A percentile compares a stretch with the other conserved stretches of the same genome.
phyloP scores from a whole-genome alignment of 495 filamentous ascomycete genomes.

The Cenococcum geophilum region DNA sequence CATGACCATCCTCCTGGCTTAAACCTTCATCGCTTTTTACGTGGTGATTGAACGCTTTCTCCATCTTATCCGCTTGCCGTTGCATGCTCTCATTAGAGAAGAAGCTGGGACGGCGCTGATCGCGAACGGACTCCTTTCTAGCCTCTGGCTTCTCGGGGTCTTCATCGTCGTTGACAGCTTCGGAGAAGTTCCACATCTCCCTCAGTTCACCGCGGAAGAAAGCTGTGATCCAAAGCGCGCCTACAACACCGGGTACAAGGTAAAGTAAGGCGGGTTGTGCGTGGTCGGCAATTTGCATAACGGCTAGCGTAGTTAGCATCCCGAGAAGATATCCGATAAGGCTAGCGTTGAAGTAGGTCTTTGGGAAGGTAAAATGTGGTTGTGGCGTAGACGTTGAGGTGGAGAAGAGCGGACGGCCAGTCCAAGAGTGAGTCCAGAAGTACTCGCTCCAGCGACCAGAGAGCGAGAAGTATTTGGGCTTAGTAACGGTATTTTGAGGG shows the following conservation, averaged over 20 bases:
- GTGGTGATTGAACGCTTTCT: conserved; percentile 16
- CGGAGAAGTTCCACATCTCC: conserved; percentile 76
- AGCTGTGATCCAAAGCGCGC: conserved; percentile 74
- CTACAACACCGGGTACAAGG: conserved; percentile 79
- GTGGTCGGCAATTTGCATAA: conserved; percentile 71
- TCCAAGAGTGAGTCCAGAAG: conserved; percentile 60
- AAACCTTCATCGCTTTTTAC: conserved; percentile 15
- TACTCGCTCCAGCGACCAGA: conserved; percentile 75
- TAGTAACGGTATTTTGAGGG: conserved; percentile 27
- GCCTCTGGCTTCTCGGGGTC: conserved; percentile 28
- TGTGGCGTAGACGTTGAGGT: conserved; percentile 36
- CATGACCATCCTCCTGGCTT: conserved; percentile 10
- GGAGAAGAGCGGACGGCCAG: conserved; percentile 21
- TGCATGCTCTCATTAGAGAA: conserved; percentile 28
- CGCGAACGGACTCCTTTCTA: conserved; percentile 9
- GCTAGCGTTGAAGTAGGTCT: conserved; percentile 79
- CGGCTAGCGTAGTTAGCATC: conserved; percentile 69
- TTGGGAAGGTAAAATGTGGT: conserved; percentile 54
- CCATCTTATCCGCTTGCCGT: conserved; percentile 21
- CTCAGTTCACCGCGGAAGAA: conserved; percentile 59
- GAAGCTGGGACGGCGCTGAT: conserved; percentile 19
- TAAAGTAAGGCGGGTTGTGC: conserved; percentile 91
- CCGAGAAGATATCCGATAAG: conserved; percentile 72
- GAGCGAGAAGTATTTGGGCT: conserved; percentile 54
- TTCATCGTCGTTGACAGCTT: conserved; percentile 47